phyloP scores from a whole-genome alignment of 352 stramenopile species.

The Phytophthora sp. region DNA sequence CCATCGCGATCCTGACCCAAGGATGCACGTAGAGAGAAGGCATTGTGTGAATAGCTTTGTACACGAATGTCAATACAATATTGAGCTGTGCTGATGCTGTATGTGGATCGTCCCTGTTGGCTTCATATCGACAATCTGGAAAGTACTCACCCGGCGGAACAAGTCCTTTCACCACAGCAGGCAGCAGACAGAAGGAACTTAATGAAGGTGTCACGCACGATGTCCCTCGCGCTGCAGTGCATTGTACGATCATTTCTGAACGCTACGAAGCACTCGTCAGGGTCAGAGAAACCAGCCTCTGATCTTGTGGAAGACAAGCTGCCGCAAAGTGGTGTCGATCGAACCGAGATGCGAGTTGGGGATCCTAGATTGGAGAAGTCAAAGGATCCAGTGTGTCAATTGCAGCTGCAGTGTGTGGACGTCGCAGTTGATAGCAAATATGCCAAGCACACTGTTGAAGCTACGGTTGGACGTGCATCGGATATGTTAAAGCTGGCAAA shows the following conservation, averaged over 20 bases:
- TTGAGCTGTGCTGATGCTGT: too few relatives aligned
- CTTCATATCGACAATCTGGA: neutral
- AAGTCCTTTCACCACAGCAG: too few relatives aligned
- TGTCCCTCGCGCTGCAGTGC: conserved; percentile 4
- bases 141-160: conserved; percentile 10
- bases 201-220: neutral
- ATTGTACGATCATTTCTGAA: conserved; percentile 4
- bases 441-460: neutral
- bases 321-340: neutral
- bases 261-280: neutral
- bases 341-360: too few relatives aligned
- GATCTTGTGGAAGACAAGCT: neutral
- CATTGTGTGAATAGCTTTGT: neutral
- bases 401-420: conserved; percentile 5
- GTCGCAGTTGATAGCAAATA: neutral
- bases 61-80: conserved; percentile 12
- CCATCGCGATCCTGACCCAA: conserved; percentile 9
- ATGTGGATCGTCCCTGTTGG: too few relatives aligned
- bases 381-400: neutral
- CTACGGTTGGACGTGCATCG: neutral
- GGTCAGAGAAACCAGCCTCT: neutral
- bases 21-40: neutral
- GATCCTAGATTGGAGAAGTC: neutral
- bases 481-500: conserved; percentile 13
- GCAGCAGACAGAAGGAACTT: conserved; percentile 9